Evolutionary conservation across 176 grass and related monocot species (phyloP).

Genomic region (Hsuehochloa calcarea): DNA sequence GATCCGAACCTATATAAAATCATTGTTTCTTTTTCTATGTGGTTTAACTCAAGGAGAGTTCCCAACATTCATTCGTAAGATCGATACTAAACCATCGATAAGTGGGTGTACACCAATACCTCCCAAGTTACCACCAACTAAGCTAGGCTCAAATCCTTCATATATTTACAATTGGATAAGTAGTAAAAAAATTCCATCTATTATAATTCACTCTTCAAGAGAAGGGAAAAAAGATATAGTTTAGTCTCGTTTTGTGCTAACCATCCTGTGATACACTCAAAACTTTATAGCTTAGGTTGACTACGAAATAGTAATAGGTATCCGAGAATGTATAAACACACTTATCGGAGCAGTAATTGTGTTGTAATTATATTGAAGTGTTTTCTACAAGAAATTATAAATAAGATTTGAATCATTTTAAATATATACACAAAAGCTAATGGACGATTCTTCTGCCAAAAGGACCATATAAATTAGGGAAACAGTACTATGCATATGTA

Average conservation of each 20-base stretch:
- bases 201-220: neutral
- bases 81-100: no score
- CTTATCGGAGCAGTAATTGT: neutral
- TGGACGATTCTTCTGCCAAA: neutral
- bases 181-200: no score
- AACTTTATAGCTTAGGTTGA: neutral
- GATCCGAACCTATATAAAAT: no score
- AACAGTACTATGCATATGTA: no score
- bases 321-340: accelerated
- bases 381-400: neutral
- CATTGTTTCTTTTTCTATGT: no score
- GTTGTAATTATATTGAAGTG: accelerated
- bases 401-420: neutral
- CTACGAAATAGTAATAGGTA: neutral
- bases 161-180: no score
- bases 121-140: no score
- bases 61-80: no score
- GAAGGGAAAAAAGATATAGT: neutral
- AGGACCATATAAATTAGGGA: neutral
- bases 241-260: neutral
- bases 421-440: neutral
- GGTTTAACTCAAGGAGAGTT: no score
- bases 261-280: neutral
- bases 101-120: no score
- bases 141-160: no score